Base-by-base conservation (phyloP, 441 rosid species). In the Euphorbia celastroides region DNA sequence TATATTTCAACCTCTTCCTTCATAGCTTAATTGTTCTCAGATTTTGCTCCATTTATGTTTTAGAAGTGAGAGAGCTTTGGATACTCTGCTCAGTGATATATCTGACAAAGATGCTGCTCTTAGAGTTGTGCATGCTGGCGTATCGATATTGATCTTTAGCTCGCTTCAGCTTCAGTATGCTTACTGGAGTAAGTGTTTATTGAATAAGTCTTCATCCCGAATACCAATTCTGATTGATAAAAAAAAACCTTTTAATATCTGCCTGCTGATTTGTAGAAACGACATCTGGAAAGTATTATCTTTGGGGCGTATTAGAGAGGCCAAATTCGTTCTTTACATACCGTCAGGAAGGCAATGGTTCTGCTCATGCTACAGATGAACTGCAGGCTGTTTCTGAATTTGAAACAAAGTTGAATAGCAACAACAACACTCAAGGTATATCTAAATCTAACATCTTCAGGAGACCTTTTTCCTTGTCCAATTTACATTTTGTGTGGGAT, bases 81-180 rank as follows among this genome's bases (percentile, higher is more conserved):
- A 62, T 3, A 5, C 19, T 1, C 28, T 62, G 27, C 27, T 69
- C 23, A 41, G 6, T 41, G 27, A 38, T 27, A 32, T 69, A 60
- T 19, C 60, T 0, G 22, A 14, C 2, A 5, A 69, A 13, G 62
- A 42, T 11, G 48, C 62, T 59, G 65, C 25, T 16, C 28, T 68
- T 6, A 32, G 30, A 48, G 59, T 59, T 25, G 20, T 32, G 8
- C 2, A 44, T 14, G 34, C 12, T n/a, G 36, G 34, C 13, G 5
- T 32, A 8, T 17, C 30, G 9, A 27, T 57, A 26, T 42, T 67
- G 55, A 38, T 67, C 8, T 67, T 67, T 58, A 57, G 55, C 19
- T 67, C 70, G 44, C 70, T 57, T 57, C 70, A 67, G 9, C 30
- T 67, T 57, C 46, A 55, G 58, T 57, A 11, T 46, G 26, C 28